These are phyloP conservation scores for Glaciozyma martinii DNA, from an alignment of 768 basidiomycete species.

Conservation along the genomic window DNA sequence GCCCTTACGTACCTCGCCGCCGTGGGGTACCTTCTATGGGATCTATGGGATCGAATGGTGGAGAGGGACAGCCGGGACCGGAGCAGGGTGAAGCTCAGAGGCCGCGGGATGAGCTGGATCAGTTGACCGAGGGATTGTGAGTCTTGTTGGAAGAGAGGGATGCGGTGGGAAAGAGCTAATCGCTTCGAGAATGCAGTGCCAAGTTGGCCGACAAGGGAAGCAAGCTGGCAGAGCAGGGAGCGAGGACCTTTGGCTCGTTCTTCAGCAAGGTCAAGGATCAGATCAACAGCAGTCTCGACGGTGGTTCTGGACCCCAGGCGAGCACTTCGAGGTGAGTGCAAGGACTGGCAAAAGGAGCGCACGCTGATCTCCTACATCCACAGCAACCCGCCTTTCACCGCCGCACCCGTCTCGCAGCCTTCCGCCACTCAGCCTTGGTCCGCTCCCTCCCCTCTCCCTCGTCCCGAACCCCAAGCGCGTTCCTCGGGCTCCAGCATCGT, in stretches of 20 bases:
- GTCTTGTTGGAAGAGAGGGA: too few species aligned
- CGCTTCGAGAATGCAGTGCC: too few species aligned
- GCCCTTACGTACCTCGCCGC: too few species aligned
- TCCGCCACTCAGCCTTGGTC: background rate
- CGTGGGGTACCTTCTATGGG: too few species aligned
- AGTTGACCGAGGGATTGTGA: too few species aligned
- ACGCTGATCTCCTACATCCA: background rate
- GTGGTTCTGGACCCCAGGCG: background rate
- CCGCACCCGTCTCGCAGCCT: background rate
- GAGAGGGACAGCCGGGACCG: too few species aligned
- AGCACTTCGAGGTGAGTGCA: background rate
- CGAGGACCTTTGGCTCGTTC: conserved; percentile 17
- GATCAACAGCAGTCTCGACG: conserved; percentile 19
- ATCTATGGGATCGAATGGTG: too few species aligned
- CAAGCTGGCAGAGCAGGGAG: conserved; percentile 28
- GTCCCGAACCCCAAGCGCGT: background rate
- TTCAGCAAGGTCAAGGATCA: conserved; percentile 20
- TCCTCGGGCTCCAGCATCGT: background rate
- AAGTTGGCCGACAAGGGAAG: background rate
- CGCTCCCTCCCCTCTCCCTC: conserved; percentile 1
- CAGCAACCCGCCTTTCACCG: background rate
- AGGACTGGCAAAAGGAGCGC: background rate
- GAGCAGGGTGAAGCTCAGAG: too few species aligned
- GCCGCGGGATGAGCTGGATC: too few species aligned
- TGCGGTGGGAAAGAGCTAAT: too few species aligned